Percentiles rank a stretch among this genome's conserved stretches.
These are phyloP conservation scores for Colletotrichum sp. DNA, from an alignment of 2,329 filamentous ascomycete species.

Conservation along the genomic window DNA sequence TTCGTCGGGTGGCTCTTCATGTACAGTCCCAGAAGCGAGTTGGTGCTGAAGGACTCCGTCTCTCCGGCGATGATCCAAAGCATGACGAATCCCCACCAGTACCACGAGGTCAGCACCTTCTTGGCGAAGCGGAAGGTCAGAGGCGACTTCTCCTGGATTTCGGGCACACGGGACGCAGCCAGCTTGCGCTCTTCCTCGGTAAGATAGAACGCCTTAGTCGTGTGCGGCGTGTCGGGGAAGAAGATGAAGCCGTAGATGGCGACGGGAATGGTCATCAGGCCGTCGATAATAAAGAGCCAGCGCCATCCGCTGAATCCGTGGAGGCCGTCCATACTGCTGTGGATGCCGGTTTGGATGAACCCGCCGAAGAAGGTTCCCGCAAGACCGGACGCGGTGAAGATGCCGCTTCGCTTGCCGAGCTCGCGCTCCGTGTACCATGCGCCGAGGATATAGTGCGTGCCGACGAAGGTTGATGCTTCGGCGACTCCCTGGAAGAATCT, in stretches of 20 bases:
- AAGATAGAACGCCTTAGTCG: slow-evolving; percentile 40
- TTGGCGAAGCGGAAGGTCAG: slow-evolving; percentile 56
- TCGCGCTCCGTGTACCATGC: slow-evolving; percentile 68
- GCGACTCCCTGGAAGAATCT: slow-evolving; percentile 44
- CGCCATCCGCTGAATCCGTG: slow-evolving; percentile 32
- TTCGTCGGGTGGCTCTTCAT: slow-evolving; percentile 52
- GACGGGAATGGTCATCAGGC: slow-evolving; percentile 57
- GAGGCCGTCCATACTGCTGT: slow-evolving; percentile 48
- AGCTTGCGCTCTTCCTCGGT: slow-evolving; percentile 39
- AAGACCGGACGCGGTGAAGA: slow-evolving; percentile 66
- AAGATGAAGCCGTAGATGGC: slow-evolving; percentile 54
- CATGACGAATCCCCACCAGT: slow-evolving; percentile 70
- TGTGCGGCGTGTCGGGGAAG: slow-evolving; percentile 54
- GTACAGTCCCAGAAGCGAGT: slow-evolving; percentile 60
- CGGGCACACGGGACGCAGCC: slow-evolving; percentile 46
- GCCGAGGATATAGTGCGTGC: slow-evolving; percentile 48
- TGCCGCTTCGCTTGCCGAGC: slow-evolving; percentile 66
- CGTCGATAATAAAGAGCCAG: slow-evolving; percentile 43
- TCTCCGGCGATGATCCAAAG: slow-evolving; percentile 76
- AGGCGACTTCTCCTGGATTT: slow-evolving; percentile 43
- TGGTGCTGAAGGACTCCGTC: slow-evolving; percentile 72
- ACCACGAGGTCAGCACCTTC: slow-evolving; percentile 62
- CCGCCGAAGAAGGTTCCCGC: slow-evolving; percentile 66
- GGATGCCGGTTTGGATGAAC: slow-evolving; percentile 63
- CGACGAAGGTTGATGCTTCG: slow-evolving; percentile 46